phyloP scores from a whole-genome alignment of 208 protist species.

The Wallacemonas collosoma region DNA sequence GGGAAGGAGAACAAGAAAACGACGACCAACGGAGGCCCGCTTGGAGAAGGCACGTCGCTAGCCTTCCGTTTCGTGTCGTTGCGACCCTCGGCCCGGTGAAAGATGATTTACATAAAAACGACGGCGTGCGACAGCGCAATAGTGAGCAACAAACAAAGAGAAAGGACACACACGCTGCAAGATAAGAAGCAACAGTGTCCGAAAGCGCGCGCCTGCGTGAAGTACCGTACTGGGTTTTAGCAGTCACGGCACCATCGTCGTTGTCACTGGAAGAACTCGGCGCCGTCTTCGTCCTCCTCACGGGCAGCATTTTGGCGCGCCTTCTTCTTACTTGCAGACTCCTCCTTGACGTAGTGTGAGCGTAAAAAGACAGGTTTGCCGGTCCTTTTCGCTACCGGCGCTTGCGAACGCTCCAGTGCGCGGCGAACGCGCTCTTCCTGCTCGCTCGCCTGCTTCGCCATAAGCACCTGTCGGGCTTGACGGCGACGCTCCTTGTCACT shows the following conservation, averaged over 20 bases:
- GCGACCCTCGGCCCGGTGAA: no score
- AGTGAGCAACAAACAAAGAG: no score
- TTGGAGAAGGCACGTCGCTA: no score
- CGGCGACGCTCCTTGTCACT: conserved; percentile 87
- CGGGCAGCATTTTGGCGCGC: conserved; percentile 27
- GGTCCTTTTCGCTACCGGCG: conserved; percentile 62
- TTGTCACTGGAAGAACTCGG: conserved; percentile 49
- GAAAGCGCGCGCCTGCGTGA: no score
- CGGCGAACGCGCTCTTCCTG: conserved; percentile 75
- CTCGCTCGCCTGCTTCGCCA: conserved; percentile 74
- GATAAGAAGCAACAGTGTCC: no score
- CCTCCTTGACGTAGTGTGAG: conserved; percentile 55
- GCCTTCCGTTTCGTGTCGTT: no score
- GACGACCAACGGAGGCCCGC: no score
- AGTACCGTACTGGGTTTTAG: no score
- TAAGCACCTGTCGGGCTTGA: conserved; percentile 67
- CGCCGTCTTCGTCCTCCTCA: conserved; percentile 37
- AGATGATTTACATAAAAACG: no score
- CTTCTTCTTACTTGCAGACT: conserved; percentile 36
- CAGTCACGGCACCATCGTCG: background rate
- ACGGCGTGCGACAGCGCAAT: no score
- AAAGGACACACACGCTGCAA: no score
- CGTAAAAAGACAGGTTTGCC: conserved; percentile 88
- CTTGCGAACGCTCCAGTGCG: conserved; percentile 81
- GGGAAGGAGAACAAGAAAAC: conserved; percentile 22